Conservation (phyloP, 1,284 basidiomycete species). For the Tetrapyrgos nigripes region DNA sequence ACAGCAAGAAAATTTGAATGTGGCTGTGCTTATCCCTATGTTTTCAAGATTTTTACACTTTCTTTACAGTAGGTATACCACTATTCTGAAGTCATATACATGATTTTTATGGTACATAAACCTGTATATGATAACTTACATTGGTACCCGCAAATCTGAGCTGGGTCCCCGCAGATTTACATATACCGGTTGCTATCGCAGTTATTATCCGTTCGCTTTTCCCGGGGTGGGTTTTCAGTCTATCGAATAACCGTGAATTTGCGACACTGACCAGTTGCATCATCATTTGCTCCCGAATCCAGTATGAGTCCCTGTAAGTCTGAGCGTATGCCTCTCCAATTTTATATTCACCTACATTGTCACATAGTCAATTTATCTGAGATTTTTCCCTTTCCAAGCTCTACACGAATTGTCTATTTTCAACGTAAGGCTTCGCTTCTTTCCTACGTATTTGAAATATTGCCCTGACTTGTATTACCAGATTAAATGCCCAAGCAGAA, state of each 20-base stretch:
- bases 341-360: too few relatives aligned
- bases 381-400: constrained; percentile 4
- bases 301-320: not conserved
- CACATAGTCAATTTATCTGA: constrained; percentile 1
- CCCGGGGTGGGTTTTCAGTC: not conserved
- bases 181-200: not conserved
- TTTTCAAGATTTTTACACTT: too few relatives aligned
- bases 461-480: not conserved
- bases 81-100: too few relatives aligned
- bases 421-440: constrained; percentile 4
- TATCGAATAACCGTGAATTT: too few relatives aligned
- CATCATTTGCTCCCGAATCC: not conserved
- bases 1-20: too few relatives aligned
- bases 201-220: not conserved
- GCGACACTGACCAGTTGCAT: too few relatives aligned
- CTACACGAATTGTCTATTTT: constrained; percentile 1
- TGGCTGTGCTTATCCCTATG: too few relatives aligned
- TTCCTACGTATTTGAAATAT: not conserved
- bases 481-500: not conserved
- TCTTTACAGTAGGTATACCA: too few relatives aligned
- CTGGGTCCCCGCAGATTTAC: too few relatives aligned
- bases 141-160: too few relatives aligned
- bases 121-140: too few relatives aligned
- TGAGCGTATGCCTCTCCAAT: not conserved
- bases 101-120: too few relatives aligned